phyloP scores from a whole-genome alignment of 192 early-diverging fungal genomes.

The Paraglomus brasilianum region DNA sequence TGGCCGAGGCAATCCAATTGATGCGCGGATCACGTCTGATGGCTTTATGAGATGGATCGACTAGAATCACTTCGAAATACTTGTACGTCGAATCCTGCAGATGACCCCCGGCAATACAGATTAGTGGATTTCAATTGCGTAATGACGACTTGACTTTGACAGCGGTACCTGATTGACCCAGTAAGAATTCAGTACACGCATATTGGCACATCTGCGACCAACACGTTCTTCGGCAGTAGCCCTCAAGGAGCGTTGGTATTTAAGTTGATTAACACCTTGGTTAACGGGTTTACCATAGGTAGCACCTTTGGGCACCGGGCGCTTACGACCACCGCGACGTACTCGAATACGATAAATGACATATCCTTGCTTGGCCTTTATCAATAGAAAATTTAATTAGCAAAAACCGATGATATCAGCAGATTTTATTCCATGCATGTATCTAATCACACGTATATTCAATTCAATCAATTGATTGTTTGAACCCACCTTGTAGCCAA shows the following conservation, averaged over 20 bases:
- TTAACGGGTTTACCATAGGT: conserved; percentile 98
- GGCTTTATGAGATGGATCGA: conserved; percentile 96
- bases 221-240: conserved; percentile 97
- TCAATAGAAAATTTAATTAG: neutral
- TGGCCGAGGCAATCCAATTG: conserved; percentile 98
- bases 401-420: neutral
- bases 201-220: conserved; percentile 93
- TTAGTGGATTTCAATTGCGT: no score
- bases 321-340: conserved; percentile 98
- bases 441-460: no score
- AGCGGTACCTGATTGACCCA: conserved; percentile 86
- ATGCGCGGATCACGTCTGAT: conserved; percentile 98
- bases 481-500: conserved; percentile 85
- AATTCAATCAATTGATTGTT: no score
- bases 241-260: conserved; percentile 95
- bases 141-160: no score
- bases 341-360: conserved; percentile 99
- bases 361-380: conserved; percentile 98
- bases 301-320: conserved; percentile 95
- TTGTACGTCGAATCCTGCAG: conserved; percentile 92
- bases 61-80: conserved; percentile 98
- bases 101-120: neutral
- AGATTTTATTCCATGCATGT: neutral
- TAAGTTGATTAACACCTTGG: conserved; percentile 99
- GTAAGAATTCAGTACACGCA: conserved; percentile 99